phyloP scores from a whole-genome alignment of 345 rosid species.

The Atalantia buxifolia region DNA sequence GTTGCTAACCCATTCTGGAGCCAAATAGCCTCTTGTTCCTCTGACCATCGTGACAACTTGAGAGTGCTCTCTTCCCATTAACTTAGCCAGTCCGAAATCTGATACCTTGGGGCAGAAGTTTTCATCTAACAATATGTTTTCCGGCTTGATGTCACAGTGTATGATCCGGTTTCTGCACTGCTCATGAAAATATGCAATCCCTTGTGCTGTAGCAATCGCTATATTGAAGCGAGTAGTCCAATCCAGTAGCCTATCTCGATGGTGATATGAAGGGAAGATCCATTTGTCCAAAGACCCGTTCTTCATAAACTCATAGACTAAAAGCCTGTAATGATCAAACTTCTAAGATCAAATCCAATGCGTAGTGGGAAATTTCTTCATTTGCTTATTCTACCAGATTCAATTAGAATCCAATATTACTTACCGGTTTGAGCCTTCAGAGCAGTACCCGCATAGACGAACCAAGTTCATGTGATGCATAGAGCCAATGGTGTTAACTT shows the following conservation, averaged over 20 bases:
- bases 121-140: conserved; percentile 61
- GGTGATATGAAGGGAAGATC: conserved; percentile 48
- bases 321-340: conserved; percentile 40
- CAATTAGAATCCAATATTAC: neutral
- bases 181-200: conserved; percentile 75
- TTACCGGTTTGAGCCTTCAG: conserved; percentile 72
- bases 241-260: conserved; percentile 31
- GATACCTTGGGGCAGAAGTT: conserved; percentile 64
- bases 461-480: conserved; percentile 85
- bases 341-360: neutral
- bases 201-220: conserved; percentile 62
- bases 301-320: conserved; percentile 76
- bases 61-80: conserved; percentile 72
- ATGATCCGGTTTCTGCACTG: conserved; percentile 67
- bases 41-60: conserved; percentile 71
- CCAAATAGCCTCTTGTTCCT: conserved; percentile 77
- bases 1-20: conserved; percentile 78
- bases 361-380: neutral
- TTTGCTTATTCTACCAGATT: neutral
- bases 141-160: conserved; percentile 73
- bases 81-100: conserved; percentile 70
- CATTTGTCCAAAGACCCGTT: conserved; percentile 75
- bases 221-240: conserved; percentile 64
- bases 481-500: conserved; percentile 83
- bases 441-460: conserved; percentile 71